A percentile compares a stretch with the other conserved stretches of the same genome.
phyloP scores from a whole-genome alignment of 2,329 filamentous ascomycete species.

The Penicillium janthinellum region DNA sequence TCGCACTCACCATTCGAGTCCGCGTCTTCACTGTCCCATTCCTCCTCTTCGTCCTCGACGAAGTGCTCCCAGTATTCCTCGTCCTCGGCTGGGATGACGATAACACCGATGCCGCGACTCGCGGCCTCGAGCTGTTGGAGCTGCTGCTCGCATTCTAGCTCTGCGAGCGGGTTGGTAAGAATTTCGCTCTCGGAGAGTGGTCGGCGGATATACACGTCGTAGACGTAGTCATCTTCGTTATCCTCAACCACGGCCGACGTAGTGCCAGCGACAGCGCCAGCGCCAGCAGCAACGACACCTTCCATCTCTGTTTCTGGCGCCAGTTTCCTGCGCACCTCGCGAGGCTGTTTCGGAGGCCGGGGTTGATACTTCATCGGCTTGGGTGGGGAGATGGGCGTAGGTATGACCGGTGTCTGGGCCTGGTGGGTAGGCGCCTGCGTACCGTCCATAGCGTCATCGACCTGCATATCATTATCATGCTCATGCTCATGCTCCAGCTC shows the following conservation, averaged over 20 bases:
- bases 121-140: conserved; percentile 33
- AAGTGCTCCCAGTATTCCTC: conserved; percentile 61
- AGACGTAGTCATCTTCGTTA: conserved; percentile 59
- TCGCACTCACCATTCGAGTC: conserved; percentile 58
- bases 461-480: conserved; percentile 34
- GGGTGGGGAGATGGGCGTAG: conserved; percentile 18
- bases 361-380: conserved; percentile 43
- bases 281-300: conserved; percentile 1
- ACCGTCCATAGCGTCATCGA: conserved; percentile 10
- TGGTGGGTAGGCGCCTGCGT: conserved; percentile 2
- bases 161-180: conserved; percentile 39
- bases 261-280: not conserved
- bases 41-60: conserved; percentile 56
- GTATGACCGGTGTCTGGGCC: not conserved
- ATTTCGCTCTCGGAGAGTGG: conserved; percentile 38
- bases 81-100: conserved; percentile 46
- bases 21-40: conserved; percentile 62
- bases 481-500: conserved; percentile 45
- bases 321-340: conserved; percentile 10
- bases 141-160: conserved; percentile 31
- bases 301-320: conserved; percentile 2
- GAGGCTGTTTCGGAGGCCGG: conserved; percentile 35
- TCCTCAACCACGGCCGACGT: conserved; percentile 39
- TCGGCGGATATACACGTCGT: conserved; percentile 62
- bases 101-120: conserved; percentile 43